Evolutionary conservation across 1,284 basidiomycete species (phyloP), one percentile per base, ranked within the genome.

Genomic region (Melanopsichium pennsylvanicum): DNA sequence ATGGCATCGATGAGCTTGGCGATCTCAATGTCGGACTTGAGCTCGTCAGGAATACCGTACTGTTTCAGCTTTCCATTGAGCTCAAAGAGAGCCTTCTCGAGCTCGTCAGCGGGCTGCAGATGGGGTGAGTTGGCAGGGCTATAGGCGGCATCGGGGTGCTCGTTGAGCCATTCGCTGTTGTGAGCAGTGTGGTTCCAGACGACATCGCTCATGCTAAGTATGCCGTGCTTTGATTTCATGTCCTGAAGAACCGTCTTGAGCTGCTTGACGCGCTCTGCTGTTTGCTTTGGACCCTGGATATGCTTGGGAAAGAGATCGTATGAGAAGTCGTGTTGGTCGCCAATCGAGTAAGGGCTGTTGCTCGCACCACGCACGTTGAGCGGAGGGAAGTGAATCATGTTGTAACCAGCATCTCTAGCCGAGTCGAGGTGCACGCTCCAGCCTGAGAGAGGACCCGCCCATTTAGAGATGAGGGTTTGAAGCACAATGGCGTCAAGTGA

Each of bases 331-430:
- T 51, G 59, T 38, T 76, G 75, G 37, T 76, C 64, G 31, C 67
- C 72, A 39, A 78, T 73, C 15, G 74, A 74, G 61, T 78, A 78
- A 13, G 75, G 75, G 25, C 67, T 70, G 63, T 78, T 74, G 44
- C 62, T 69, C 6, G 46, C 50, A 18, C 75, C 75, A 3, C 75
- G 56, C 4, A 78, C 74, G 31, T 78, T 71, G 32, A 78, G 62
- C 7, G 75, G 75, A 15, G 70, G 66, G 48, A 75, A 78, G 52
- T 78, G 75, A 21, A 76, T 52, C 74, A 78, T 75, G 63, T 78
- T 78, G 67, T 76, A 78, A 15, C 75, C 75, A n/a, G 62, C 63
- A 13, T 73, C 62, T 18, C 63, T 56, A 31, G 75, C 75, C 37
- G 57, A 56, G 40, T 75, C 67, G 42, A 78, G 66, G 22, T 78